Evolutionary conservation across 1,284 basidiomycete species (phyloP).

Genomic region (Trichosporon sp.): DNA sequence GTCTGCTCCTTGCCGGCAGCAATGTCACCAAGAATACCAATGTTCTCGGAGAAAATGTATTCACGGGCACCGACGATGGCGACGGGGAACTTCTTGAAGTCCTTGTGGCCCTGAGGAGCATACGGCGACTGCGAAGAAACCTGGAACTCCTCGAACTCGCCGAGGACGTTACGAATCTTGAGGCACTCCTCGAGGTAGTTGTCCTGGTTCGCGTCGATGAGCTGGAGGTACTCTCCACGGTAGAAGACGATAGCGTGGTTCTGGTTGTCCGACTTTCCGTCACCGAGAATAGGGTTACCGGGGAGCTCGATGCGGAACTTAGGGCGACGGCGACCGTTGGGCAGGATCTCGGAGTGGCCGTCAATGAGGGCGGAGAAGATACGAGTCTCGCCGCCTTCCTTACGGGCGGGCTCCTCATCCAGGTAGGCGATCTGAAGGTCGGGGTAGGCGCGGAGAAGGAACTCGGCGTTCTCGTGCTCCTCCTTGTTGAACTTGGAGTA

Average conservation of each 20-base stretch:
- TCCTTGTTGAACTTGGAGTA: conserved; percentile 99
- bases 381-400: conserved; percentile 92
- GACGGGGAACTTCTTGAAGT: conserved; percentile 85
- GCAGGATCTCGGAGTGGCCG: conserved; percentile 93
- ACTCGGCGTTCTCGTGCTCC: conserved; percentile 98
- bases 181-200: conserved; percentile 99
- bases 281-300: conserved; percentile 97
- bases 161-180: conserved; percentile 97
- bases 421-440: conserved; percentile 98
- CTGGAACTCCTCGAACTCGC: conserved; percentile 94
- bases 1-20: conserved; percentile 99
- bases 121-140: conserved; percentile 84
- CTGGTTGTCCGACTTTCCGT: conserved; percentile 99
- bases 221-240: conserved; percentile 96
- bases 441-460: conserved; percentile 96
- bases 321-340: conserved; percentile 83
- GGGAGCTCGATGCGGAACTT: conserved; percentile 99
- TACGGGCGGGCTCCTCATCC: conserved; percentile 90
- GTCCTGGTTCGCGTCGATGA: conserved; percentile 99
- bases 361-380: conserved; percentile 97
- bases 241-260: conserved; percentile 99
- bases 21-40: conserved; percentile 97
- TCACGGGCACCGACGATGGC: conserved; percentile 98
- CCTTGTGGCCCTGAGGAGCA: conserved; percentile 79
- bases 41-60: conserved; percentile 99